Evolutionary conservation across 2,329 filamentous ascomycete species (phyloP), one percentile per base, ranked within the genome.

Genomic region (Phialophora tarda): DNA sequence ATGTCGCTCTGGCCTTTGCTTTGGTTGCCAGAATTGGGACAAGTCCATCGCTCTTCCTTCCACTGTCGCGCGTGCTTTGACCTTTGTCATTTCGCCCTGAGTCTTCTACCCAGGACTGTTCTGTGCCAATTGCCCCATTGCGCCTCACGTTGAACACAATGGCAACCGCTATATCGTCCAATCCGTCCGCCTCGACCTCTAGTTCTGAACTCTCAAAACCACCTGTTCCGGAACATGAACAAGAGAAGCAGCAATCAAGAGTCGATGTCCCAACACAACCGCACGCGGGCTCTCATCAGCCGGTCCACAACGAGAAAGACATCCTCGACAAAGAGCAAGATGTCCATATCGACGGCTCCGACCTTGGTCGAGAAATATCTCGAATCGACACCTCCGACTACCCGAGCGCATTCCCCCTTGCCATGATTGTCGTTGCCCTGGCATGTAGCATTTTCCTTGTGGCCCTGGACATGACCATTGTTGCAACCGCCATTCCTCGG

Each of bases 401-500:
- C 44, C 72, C 72, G 14, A 48, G 48, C 11, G 58, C 65, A 12
- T 71, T 71, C 50, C 69, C 69, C 11, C 63, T 73, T 12, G 60
- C 62, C 28, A 70, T 73, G 66, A 72, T 73, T 59, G 61, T 73
- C 14, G 51, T 73, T 12, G 66, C 69, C 47, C 59, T 73, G 21
- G 50, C 61, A 10, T 53, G 62, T 24, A 67, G 69, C 21, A 69
- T 73, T 54, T 73, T 74, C 66, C 66, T 73, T n/a, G 69, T 72
- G 12, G 69, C 68, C n/a, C 51, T 73, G 14, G 72, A 73, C 56
- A 72, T 71, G 63, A 77, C 75, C 38, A 77, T 78, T 64, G 74
- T 77, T 17, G 72, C 71, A 12, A 77, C 74, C 5, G 76, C 76
- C 14, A 78, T 77, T 50, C 76, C 76, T 4, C 72, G 73, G 38